A percentile compares a stretch with the other conserved stretches of the same genome.
phyloP scores from a whole-genome alignment of 805 yeast genomes.

The Candida silvicultrix region DNA sequence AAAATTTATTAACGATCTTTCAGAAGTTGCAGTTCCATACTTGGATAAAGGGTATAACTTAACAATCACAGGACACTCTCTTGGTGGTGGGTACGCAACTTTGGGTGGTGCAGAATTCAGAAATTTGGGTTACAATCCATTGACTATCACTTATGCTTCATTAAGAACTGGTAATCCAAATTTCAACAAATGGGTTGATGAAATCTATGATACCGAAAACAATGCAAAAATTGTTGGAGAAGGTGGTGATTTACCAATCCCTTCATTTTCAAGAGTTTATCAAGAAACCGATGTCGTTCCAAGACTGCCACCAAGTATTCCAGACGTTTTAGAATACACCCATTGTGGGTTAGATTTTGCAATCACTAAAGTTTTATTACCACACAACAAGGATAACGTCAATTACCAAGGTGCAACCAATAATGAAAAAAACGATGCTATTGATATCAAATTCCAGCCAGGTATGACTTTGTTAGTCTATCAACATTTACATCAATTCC shows the following conservation, averaged over 20 bases:
- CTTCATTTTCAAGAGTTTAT: constrained; percentile 42
- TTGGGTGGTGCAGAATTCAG: constrained; percentile 58
- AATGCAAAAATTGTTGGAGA: constrained; percentile 22
- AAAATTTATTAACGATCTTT: constrained; percentile 33
- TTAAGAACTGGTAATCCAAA: constrained; percentile 57
- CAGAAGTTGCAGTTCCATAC: constrained; percentile 26
- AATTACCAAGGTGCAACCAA: constrained; percentile 12
- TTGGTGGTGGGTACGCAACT: constrained; percentile 68
- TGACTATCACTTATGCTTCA: constrained; percentile 53
- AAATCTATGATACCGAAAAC: constrained; percentile 33
- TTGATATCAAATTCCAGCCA: constrained; percentile 4
- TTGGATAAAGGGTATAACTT: constrained; percentile 39
- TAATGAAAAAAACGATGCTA: constrained; percentile 5
- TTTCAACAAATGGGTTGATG: constrained; percentile 47
- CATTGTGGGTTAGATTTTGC: constrained; percentile 28
- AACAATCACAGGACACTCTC: constrained; percentile 64
- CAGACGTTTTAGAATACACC: constrained; percentile 13
- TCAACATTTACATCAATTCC: constrained; percentile 16
- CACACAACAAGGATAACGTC: constrained; percentile 22
- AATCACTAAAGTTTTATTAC: constrained; percentile 27
- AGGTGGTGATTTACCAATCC: constrained; percentile 25
- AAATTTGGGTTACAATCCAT: constrained; percentile 45
- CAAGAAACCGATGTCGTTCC: constrained; percentile 59
- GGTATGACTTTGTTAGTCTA: constrained; percentile 9
- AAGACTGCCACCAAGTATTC: constrained; percentile 44